phyloP scores from a whole-genome alignment of 768 basidiomycete species.

The Pleurotus djamor region DNA sequence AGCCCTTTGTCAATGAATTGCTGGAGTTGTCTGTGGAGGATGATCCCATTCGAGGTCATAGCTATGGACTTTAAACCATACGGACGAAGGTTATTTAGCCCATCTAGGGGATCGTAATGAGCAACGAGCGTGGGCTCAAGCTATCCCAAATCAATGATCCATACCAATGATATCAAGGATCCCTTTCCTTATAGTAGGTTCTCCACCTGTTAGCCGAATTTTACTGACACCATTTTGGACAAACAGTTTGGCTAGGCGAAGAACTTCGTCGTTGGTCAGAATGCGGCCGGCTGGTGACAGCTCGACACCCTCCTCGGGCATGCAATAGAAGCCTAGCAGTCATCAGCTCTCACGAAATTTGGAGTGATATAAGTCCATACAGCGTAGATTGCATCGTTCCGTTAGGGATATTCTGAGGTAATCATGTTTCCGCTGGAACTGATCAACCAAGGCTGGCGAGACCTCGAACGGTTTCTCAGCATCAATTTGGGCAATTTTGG shows the following conservation, averaged over 20 bases:
- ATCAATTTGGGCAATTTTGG: slow-evolving; percentile 56
- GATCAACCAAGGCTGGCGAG: slow-evolving; percentile 60
- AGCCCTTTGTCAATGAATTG: slow-evolving; percentile 67
- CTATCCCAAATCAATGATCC: slow-evolving; percentile 11
- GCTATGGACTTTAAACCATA: slow-evolving; percentile 72
- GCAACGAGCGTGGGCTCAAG: too few species aligned
- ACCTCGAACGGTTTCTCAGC: slow-evolving; percentile 30
- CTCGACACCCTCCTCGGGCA: slow-evolving; percentile 80
- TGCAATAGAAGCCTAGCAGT: slow-evolving; percentile 80
- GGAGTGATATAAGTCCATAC: slow-evolving; percentile 32
- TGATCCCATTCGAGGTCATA: slow-evolving; percentile 85
- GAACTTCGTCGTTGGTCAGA: slow-evolving; percentile 73
- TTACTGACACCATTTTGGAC: slow-evolving; percentile 83
- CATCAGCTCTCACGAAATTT: neutral
- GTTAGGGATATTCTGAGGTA: slow-evolving; percentile 90
- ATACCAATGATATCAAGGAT: slow-evolving; percentile 67
- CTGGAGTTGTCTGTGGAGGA: slow-evolving; percentile 71
- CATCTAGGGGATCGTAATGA: neutral
- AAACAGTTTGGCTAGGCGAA: slow-evolving; percentile 73
- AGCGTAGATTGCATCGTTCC: slow-evolving; percentile 86
- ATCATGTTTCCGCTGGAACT: slow-evolving; percentile 68
- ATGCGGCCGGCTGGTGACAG: slow-evolving; percentile 69
- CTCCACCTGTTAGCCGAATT: slow-evolving; percentile 86
- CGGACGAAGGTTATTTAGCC: slow-evolving; percentile 54
- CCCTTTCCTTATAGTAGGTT: slow-evolving; percentile 81